phyloP scores from a whole-genome alignment of 2,329 filamentous ascomycete genomes.

The Ilyonectria destructans region DNA sequence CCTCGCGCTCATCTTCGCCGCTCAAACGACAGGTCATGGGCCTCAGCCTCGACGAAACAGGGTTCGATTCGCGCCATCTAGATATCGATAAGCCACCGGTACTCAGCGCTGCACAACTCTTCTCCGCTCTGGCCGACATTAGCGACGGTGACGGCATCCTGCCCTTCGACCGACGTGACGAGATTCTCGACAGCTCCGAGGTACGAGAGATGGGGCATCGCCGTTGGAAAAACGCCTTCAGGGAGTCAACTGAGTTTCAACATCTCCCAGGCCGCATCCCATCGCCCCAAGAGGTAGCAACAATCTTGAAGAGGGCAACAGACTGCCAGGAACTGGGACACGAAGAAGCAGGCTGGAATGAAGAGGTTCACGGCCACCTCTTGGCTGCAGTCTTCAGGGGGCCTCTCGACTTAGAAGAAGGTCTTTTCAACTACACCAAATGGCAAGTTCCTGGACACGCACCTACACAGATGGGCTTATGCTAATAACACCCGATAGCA shows the following conservation, averaged over 20 bases:
- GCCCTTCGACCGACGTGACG: conserved; percentile 6
- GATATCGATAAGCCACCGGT: conserved; percentile 4
- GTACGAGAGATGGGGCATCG: conserved; percentile 1
- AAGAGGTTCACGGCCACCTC: conserved; percentile 4
- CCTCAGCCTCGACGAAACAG: conserved; percentile 6
- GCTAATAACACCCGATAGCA: conserved; percentile 1
- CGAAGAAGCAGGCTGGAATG: conserved; percentile 4
- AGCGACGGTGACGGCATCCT: conserved; percentile 1
- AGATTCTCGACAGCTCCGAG: conserved; percentile 3
- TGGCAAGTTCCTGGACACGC: background rate
- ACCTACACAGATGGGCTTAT: background rate
- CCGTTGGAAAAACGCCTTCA: conserved; percentile 3
- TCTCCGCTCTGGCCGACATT: background rate
- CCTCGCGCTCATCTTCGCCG: background rate
- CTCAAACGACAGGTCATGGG: conserved; percentile 7
- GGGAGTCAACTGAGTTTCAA: background rate
- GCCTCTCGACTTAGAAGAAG: background rate
- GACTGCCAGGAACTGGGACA: background rate
- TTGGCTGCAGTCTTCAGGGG: conserved; percentile 6
- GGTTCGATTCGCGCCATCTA: conserved; percentile 5
- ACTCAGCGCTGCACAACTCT: background rate
- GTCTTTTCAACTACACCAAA: background rate
- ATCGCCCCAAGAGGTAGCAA: conserved; percentile 2
- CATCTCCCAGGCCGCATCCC: conserved; percentile 10
- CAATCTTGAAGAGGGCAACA: conserved; percentile 1